Evolutionary conservation across 2,329 filamentous ascomycete genomes (phyloP).

Genomic region (Penicillium concentricum): DNA sequence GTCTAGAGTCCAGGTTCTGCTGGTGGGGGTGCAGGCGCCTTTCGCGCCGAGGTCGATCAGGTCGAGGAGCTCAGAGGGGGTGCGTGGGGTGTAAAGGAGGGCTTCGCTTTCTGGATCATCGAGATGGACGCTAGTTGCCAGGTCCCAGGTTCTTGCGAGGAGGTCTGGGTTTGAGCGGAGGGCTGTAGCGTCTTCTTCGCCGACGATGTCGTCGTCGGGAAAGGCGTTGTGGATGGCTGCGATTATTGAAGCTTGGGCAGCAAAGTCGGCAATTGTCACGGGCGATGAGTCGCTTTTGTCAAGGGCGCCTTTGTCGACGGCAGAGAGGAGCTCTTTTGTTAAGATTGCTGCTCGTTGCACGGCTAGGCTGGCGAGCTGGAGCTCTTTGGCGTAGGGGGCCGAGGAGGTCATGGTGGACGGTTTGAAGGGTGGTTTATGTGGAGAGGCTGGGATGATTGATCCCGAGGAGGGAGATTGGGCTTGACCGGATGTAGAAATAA

Average conservation of each 20-base stretch:
- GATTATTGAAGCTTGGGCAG: slow-evolving; percentile 62
- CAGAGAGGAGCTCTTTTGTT: slow-evolving; percentile 55
- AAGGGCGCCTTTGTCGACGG: slow-evolving; percentile 51
- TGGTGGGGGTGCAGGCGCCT: slow-evolving; percentile 40
- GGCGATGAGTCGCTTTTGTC: slow-evolving; percentile 60
- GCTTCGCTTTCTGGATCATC: slow-evolving; percentile 34
- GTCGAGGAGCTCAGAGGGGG: slow-evolving; percentile 58
- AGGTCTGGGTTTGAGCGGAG: slow-evolving; percentile 52
- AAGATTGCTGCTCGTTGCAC: slow-evolving; percentile 58
- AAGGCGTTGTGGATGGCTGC: slow-evolving; percentile 54
- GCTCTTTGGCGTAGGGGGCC: slow-evolving; percentile 35
- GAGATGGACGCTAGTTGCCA: slow-evolving; percentile 46
- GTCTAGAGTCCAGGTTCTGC: slow-evolving; percentile 61
- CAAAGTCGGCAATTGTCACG: slow-evolving; percentile 65
- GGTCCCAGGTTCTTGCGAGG: slow-evolving; percentile 55
- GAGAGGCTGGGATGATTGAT: neutral
- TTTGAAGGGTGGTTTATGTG: neutral
- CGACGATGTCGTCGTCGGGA: slow-evolving; percentile 58
- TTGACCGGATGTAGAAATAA: neutral
- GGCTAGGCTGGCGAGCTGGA: slow-evolving; percentile 42
- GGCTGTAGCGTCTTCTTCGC: slow-evolving; percentile 59
- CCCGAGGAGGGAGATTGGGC: neutral
- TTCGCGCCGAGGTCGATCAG: slow-evolving; percentile 59
- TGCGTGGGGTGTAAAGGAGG: slow-evolving; percentile 42
- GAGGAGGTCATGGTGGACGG: slow-evolving; percentile 24